Evolutionary conservation across 2,329 filamentous ascomycete species (phyloP).

Genomic region (Claviceps digitariae): DNA sequence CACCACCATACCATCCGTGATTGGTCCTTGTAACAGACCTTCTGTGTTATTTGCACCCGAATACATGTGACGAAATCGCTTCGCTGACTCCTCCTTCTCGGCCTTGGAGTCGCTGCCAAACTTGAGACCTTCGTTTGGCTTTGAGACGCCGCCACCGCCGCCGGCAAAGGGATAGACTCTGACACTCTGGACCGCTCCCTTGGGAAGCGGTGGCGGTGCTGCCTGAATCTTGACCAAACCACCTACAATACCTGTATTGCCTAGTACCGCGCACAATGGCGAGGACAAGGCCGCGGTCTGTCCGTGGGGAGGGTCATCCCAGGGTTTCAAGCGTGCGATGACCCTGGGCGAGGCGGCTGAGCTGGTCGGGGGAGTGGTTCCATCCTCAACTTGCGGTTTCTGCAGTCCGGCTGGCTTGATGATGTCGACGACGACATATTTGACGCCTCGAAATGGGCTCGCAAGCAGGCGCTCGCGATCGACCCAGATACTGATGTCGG

Average conservation of each 20-base stretch:
- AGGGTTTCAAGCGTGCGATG: slow-evolving; percentile 60
- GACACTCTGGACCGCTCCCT: slow-evolving; percentile 49
- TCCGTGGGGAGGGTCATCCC: slow-evolving; percentile 78
- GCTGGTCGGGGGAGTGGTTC: slow-evolving; percentile 39
- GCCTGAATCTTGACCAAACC: slow-evolving; percentile 79
- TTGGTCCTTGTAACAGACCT: slow-evolving; percentile 63
- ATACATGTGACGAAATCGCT: slow-evolving; percentile 60
- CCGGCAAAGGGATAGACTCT: slow-evolving; percentile 71
- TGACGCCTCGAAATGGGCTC: slow-evolving; percentile 60
- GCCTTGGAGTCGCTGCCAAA: slow-evolving; percentile 82
- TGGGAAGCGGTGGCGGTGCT: slow-evolving; percentile 57
- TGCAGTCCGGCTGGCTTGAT: slow-evolving; percentile 69
- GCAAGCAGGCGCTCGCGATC: slow-evolving; percentile 63
- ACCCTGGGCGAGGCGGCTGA: slow-evolving; percentile 38
- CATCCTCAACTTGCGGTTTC: slow-evolving; percentile 54
- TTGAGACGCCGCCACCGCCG: slow-evolving; percentile 22
- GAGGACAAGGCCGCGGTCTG: slow-evolving; percentile 70
- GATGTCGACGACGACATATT: slow-evolving; percentile 73
- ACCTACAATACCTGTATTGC: slow-evolving; percentile 61
- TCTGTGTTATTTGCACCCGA: slow-evolving; percentile 38
- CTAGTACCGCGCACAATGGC: slow-evolving; percentile 60
- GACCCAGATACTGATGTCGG: slow-evolving; percentile 66
- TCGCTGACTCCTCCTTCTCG: slow-evolving; percentile 63
- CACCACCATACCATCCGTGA: slow-evolving; percentile 81
- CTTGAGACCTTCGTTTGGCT: slow-evolving; percentile 53